A percentile compares a stretch with the other conserved stretches of the same genome.
These are phyloP conservation scores for Choiromyces venosus DNA, from an alignment of 495 filamentous ascomycete genomes.

Conservation along the genomic window DNA sequence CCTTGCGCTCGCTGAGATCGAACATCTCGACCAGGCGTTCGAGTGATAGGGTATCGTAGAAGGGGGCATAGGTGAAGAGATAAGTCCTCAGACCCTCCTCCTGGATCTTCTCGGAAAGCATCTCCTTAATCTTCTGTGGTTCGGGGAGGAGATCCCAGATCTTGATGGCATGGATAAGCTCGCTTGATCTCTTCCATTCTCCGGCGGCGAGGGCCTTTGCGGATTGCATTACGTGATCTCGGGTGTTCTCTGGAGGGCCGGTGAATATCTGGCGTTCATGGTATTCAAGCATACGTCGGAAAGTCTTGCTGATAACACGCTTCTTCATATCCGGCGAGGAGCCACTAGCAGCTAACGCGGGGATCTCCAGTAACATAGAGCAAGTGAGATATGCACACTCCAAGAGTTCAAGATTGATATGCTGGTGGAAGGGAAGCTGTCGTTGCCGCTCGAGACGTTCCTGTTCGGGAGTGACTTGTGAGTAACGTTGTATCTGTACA, in stretches of 20 bases:
- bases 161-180: slow-evolving; percentile 93
- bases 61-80: slow-evolving; percentile 98
- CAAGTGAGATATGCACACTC: slow-evolving; percentile 98
- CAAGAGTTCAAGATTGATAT: slow-evolving; percentile 97
- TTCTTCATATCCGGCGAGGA: slow-evolving; percentile 96
- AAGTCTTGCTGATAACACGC: slow-evolving; percentile 98
- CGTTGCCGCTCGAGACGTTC: slow-evolving; percentile 93
- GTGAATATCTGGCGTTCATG: slow-evolving; percentile 99
- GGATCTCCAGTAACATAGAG: slow-evolving; percentile 97
- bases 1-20: slow-evolving; percentile 83
- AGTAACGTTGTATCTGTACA: slow-evolving; percentile 94
- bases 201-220: slow-evolving; percentile 93
- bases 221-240: slow-evolving; percentile 97
- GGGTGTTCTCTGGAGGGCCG: slow-evolving; percentile 94
- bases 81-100: slow-evolving; percentile 97
- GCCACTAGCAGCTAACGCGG: slow-evolving; percentile 89
- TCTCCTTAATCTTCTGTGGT: slow-evolving; percentile 83
- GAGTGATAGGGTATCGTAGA: slow-evolving; percentile 93
- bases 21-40: slow-evolving; percentile 86
- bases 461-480: slow-evolving; percentile 91
- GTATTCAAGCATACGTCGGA: slow-evolving; percentile 97
- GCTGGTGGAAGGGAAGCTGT: slow-evolving; percentile 98
- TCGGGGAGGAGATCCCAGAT: slow-evolving; percentile 97
- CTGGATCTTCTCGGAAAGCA: slow-evolving; percentile 96
- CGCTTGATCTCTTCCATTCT: slow-evolving; percentile 93